Percentiles rank a stretch among this genome's conserved stretches.
These are phyloP conservation scores for Lumnitzera racemosa DNA, from an alignment of 345 rosid genomes.

Conservation along the genomic window DNA sequence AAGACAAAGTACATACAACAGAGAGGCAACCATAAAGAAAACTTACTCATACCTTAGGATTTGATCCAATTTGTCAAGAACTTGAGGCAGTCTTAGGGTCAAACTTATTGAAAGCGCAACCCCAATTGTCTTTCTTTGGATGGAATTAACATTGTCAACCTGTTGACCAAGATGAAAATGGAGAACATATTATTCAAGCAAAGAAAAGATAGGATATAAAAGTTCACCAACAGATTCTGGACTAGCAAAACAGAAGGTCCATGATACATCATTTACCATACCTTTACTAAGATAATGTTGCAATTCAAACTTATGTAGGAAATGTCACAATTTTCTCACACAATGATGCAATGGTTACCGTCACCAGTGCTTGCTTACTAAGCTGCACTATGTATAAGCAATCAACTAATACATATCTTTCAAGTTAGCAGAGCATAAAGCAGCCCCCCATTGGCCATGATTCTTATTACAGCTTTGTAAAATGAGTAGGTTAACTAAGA, in stretches of 20 bases:
- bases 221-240: neutral
- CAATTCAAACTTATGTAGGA: too few species aligned
- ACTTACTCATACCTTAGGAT: slow-evolving; percentile 56
- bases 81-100: slow-evolving; percentile 88
- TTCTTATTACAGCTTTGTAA: too few species aligned
- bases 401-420: neutral
- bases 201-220: too few species aligned
- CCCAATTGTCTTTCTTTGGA: slow-evolving; percentile 72
- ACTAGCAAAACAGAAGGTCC: neutral
- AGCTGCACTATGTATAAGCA: neutral
- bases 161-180: slow-evolving; percentile 20
- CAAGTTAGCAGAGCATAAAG: too few species aligned
- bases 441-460: too few species aligned
- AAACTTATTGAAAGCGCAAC: slow-evolving; percentile 83
- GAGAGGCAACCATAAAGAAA: neutral
- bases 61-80: slow-evolving; percentile 83
- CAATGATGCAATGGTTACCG: too few species aligned
- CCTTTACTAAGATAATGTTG: too few species aligned
- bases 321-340: too few species aligned
- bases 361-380: neutral
- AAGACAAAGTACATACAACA: too few species aligned
- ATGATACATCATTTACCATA: too few species aligned
- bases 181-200: neutral
- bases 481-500: too few species aligned
- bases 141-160: slow-evolving; percentile 71